phyloP scores from a whole-genome alignment of 768 basidiomycete species.

The Rickenella mellea region DNA sequence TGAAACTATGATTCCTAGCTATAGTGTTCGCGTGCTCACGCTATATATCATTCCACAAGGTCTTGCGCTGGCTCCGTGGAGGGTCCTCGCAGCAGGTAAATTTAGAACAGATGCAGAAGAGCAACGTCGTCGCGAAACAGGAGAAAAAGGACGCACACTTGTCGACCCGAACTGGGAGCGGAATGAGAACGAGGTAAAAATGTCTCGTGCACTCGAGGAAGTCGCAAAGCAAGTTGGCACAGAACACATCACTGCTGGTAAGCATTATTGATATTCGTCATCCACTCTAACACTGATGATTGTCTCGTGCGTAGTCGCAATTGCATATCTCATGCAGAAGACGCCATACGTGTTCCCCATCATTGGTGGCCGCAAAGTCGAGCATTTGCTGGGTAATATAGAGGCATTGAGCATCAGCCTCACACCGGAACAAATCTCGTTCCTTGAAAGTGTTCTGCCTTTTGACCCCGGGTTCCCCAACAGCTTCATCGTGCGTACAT shows the following conservation, averaged over 20 bases:
- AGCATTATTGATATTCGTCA: too few species aligned
- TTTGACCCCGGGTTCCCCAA: conserved; percentile 40
- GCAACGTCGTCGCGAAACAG: conserved; percentile 5
- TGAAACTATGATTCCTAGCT: background rate
- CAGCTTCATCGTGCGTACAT: conserved; percentile 21
- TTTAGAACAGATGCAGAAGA: conserved; percentile 31
- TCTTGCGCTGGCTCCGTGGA: conserved; percentile 34
- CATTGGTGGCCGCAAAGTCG: conserved; percentile 14
- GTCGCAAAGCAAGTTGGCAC: conserved; percentile 28
- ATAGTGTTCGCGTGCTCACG: background rate
- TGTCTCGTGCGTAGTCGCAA: conserved; percentile 4
- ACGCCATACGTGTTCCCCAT: conserved; percentile 17
- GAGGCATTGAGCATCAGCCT: conserved; percentile 40
- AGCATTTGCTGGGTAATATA: conserved; percentile 19
- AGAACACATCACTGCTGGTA: conserved; percentile 18
- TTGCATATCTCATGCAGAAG: conserved; percentile 21
- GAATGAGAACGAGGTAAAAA: conserved; percentile 21
- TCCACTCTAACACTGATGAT: background rate
- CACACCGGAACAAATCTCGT: conserved; percentile 33
- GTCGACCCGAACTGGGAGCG: conserved; percentile 21
- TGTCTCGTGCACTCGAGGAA: conserved; percentile 26
- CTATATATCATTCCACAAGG: conserved; percentile 10
- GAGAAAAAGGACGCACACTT: conserved; percentile 16
- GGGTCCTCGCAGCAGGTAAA: conserved; percentile 29
- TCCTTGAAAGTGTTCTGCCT: conserved; percentile 30